Base-by-base conservation (phyloP, 2,329 filamentous ascomycete species). In the Botrytis hyacinthi region DNA sequence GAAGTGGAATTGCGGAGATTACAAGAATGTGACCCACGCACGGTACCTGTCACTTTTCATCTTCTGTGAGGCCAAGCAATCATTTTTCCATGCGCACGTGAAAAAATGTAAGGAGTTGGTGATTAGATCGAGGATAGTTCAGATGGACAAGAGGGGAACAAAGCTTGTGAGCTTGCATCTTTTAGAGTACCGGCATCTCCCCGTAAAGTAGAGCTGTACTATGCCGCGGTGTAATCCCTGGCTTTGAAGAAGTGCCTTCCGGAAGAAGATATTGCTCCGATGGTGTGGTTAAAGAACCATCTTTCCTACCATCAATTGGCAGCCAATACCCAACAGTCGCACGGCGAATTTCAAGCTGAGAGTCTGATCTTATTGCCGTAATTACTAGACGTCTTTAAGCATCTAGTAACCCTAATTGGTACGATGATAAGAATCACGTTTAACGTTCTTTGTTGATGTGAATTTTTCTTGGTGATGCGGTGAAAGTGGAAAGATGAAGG, bases 1-100 rank as follows among this genome's bases (percentile, higher is more conserved):
- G 48, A 32, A 51, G 26, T 57, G 37, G 37, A 57, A 57, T 32
- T 26, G 66, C 48, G 66, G 48, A 69, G 48, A 69, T 69, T 69
- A 20, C 48, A 40, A 68, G 7, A 32, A 57, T 32, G 37, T 32
- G 35, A 57, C 12, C 26, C 65, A 54, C 18, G 35, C 35, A 29
- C 18, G 48, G 48, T 54, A 54, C 48, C 48, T 68, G 29, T n/a
- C 46, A 40, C n/a, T 57, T 4, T 57, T 42, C 66, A 32, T 37
- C 32, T 46, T 37, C n/a, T 18, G 32, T 14, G 6, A 22, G 26
- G 40, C 48, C 18, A 69, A 59, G 65, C 46, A 68, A 68, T 54
- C 12, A 8, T 29, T 29, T 54, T 29, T 54, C 48, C 46, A 40
- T 42, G 9, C 8, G 65, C 46, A 67, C 63, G 44, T 67, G 63